Percentiles rank a stretch among this genome's conserved stretches.
Evolutionary conservation across 108 stramenopile species (phyloP).

Genomic region (Skeletonema costatum): DNA sequence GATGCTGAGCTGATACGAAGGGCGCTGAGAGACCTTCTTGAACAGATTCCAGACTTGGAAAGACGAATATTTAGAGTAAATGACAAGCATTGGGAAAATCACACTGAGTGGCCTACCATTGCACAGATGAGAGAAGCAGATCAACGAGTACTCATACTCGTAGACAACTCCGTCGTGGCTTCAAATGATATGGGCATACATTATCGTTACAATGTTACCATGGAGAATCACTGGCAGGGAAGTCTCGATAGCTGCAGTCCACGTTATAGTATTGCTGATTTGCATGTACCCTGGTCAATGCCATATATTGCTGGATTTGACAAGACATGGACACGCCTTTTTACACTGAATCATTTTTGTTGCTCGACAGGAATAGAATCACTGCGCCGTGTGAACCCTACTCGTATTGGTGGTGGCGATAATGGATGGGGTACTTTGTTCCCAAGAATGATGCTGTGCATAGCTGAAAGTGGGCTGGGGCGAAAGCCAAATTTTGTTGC

Average conservation of each 20-base stretch:
- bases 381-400: background rate
- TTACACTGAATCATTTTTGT: conserved; percentile 35
- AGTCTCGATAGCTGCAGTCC: conserved; percentile 11
- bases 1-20: background rate
- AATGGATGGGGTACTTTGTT: conserved; percentile 35
- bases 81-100: conserved; percentile 19
- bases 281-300: background rate
- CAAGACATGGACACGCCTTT: conserved; percentile 25
- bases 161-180: conserved; percentile 9
- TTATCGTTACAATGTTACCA: conserved; percentile 12
- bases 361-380: conserved; percentile 16
- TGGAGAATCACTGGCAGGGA: conserved; percentile 26
- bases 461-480: conserved; percentile 8
- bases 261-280: conserved; percentile 3
- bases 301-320: background rate
- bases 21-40: background rate
- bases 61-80: background rate
- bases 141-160: conserved; percentile 26
- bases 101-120: conserved; percentile 30
- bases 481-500: conserved; percentile 35
- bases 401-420: conserved; percentile 23
- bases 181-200: conserved; percentile 13
- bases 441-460: conserved; percentile 19
- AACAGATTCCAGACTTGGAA: background rate
- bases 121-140: conserved; percentile 12